Conservation (phyloP, 2,329 filamentous ascomycete genomes). For the Cladophialophora yegresii region DNA sequence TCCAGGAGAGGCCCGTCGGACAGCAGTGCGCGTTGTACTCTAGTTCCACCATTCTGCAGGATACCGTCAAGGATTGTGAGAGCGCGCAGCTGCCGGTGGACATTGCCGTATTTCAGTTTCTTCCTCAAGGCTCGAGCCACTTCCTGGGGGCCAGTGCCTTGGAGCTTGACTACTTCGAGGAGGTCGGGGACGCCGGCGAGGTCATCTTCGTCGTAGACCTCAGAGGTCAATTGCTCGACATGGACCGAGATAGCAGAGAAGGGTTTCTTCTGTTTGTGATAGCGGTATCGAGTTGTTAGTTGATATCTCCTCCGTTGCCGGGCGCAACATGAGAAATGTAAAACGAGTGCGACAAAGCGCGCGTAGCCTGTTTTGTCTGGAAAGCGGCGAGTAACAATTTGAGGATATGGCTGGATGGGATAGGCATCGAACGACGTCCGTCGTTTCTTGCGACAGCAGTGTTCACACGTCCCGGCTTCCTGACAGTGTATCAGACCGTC, state of each 20-base stretch:
- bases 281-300: slow-evolving; percentile 36
- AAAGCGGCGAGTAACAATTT: slow-evolving; percentile 20
- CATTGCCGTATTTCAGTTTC: slow-evolving; percentile 96
- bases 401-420: slow-evolving; percentile 22
- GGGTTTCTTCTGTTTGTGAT: slow-evolving; percentile 65
- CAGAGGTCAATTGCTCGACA: slow-evolving; percentile 85
- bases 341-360: slow-evolving; percentile 29
- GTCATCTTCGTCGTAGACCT: slow-evolving; percentile 87
- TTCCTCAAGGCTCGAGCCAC: slow-evolving; percentile 90
- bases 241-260: slow-evolving; percentile 93
- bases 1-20: slow-evolving; percentile 90
- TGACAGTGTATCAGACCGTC: slow-evolving; percentile 26
- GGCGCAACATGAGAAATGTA: slow-evolving; percentile 35
- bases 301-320: slow-evolving; percentile 36
- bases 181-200: slow-evolving; percentile 88
- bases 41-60: slow-evolving; percentile 87
- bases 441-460: slow-evolving; percentile 33
- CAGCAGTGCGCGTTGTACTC: slow-evolving; percentile 77
- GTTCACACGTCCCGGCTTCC: slow-evolving; percentile 20
- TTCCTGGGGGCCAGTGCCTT: slow-evolving; percentile 81
- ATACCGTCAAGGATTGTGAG: slow-evolving; percentile 87
- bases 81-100: slow-evolving; percentile 88
- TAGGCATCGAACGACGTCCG: slow-evolving; percentile 32
- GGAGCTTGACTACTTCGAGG: slow-evolving; percentile 89
- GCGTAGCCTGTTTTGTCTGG: slow-evolving; percentile 27